Evolutionary conservation across 2,329 filamentous ascomycete genomes (phyloP), one percentile per base, ranked within the genome.

Genomic region (Helminthosporium solani): DNA sequence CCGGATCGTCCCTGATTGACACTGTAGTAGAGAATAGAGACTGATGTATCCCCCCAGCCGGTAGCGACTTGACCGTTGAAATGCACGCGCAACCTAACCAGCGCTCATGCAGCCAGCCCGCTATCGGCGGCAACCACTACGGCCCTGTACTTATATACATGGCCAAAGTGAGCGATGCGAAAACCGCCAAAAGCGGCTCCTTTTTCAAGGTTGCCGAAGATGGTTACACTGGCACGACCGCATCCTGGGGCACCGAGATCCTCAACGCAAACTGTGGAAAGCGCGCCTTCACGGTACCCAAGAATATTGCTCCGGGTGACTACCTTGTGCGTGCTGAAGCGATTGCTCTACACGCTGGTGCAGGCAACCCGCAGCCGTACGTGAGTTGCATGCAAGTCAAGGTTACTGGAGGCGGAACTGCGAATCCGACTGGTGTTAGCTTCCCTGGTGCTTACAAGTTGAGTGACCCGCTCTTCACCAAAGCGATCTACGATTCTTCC

Each of bases 171-270:
- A 41, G 49, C 2, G 66, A 70, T 46, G 68, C 68, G 4, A 67
- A 54, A 41, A 64, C 61, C 7, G 64, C 66, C 0, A 59, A 46
- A 4, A 56, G 50, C 0, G 66, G 50, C 4, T 68, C 65, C 2
- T 70, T 64, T 49, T 70, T 70, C 64, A 70, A 70, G 55, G 66
- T 70, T 21, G 66, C 64, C 18, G 66, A 68, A 40, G 66, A 70
- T 33, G 66, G 65, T 18, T 68, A 68, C 58, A 62, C 57, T 1
- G 66, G 66, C 45, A 67, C 64, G 2, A 67, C 61, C 0, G 59
- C 63, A 0, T 62, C 64, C 1, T 70, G 66, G 66, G 66, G 66
- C 11, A 70, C 66, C 14, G 64, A 70, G 57, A 68, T 68, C 49
- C 62, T 70, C 40, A 70, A 68, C 51, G 66, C 66, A 18, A 70